Evolutionary conservation across 306 rosid genomes (phyloP), one percentile per base, ranked within the genome.

Genomic region (Abrus precatorius): DNA sequence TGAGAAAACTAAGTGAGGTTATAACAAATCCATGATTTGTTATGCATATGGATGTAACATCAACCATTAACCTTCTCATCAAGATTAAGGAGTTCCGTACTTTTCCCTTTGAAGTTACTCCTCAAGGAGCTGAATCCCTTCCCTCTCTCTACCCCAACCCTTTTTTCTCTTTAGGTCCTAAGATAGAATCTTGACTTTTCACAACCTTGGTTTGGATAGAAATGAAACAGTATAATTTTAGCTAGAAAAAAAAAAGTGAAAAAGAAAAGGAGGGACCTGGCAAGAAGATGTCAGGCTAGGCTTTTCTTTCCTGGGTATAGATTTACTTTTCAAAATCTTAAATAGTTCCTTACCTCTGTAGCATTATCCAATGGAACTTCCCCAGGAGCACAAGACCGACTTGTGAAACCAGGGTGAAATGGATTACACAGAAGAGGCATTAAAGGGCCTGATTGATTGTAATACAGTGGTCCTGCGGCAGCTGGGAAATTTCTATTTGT

Each of bases 391-490:
- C 98, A 95, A 50, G 29, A 28, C 47, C 93, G 91, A 32, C 11
- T 63, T 1, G 89, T 70, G 72, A 83, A 90, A 50, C 90, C 65
- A 3, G 76, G 0, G 40, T 88, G 3, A 60, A 80, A 90, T 1
- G 98, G 99, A 82, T 86, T 90, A 94, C 99, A 95, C 54, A 95
- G 89, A 41, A 3, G 0, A 0, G 98, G 99, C 89, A 95, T 75
- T 40, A 27, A 73, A 2, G 94, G 91, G 3, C 99, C 99, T 3
- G 97, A 91, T 74, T 95, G 98, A 61, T 95, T 95, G 90, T 69
- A 95, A 74, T 89, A 83, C 1, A 89, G 5, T 8, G 93, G 86
- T 50, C 56, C 75, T 0, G 62, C 75, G 9, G 1, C 7, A 32
- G 94, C 81, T 3, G 92, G 89, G 12, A 79, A 43, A 69, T 93